phyloP scores from a whole-genome alignment of 176 grass and related monocot genomes.

The Saccharum spontaneum region DNA sequence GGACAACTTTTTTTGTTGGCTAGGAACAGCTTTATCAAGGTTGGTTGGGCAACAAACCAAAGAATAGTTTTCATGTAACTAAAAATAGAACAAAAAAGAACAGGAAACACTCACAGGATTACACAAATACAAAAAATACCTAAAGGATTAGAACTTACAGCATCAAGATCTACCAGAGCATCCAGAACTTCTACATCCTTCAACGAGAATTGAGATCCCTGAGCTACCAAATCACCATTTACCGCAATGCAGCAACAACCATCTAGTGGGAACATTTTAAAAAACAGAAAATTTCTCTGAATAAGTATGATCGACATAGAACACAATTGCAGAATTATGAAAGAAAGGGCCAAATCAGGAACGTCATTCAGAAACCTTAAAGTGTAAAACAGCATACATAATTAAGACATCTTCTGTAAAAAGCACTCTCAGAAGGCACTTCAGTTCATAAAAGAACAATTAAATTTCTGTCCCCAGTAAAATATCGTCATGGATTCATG shows the following conservation, averaged over 20 bases:
- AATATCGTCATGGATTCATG: background rate
- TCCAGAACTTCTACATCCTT: conserved; percentile 94
- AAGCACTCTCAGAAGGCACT: background rate
- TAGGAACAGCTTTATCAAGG: background rate
- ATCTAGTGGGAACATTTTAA: conserved; percentile 49
- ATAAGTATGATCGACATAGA: background rate
- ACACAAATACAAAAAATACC: background rate
- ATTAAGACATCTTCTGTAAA: background rate
- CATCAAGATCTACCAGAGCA: conserved; percentile 93
- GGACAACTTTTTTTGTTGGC: background rate
- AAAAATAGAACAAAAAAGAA: background rate
- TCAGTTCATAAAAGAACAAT: background rate
- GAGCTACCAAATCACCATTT: conserved; percentile 89
- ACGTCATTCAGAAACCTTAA: background rate
- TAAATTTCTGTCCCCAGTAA: background rate
- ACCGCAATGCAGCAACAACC: conserved; percentile 92
- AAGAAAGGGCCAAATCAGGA: background rate
- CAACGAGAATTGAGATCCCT: conserved; percentile 95
- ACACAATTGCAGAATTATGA: conserved; percentile 2
- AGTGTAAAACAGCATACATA: background rate
- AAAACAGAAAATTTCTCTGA: background rate
- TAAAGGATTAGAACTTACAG: conserved; percentile 49
- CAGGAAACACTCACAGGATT: background rate
- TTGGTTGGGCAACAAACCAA: background rate
- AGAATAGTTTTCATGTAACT: background rate